Percentiles rank a stretch among this genome's conserved stretches.
phyloP scores from a whole-genome alignment of 139 green algal genomes.

The Closterium sp. region DNA sequence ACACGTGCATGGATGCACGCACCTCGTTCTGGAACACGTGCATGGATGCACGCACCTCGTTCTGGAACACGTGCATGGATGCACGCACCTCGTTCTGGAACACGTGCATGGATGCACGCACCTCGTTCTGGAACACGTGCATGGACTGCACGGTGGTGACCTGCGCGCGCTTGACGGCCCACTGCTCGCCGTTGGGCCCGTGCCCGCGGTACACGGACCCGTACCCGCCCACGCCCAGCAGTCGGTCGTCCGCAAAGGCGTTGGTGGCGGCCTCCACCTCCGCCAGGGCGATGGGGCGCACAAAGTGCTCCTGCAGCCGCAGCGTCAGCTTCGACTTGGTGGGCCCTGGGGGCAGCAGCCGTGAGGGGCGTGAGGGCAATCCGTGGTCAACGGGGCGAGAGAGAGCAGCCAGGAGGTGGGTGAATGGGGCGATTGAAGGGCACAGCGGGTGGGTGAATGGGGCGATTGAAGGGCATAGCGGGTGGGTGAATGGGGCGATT shows the following conservation, averaged over 20 bases:
- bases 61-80: neutral
- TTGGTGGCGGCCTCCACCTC: constrained; percentile 28
- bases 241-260: neutral
- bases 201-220: constrained; percentile 28
- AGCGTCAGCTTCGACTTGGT: neutral
- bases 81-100: neutral
- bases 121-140: neutral
- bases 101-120: neutral
- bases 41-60: neutral
- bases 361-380: too few species aligned
- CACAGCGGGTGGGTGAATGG: too few species aligned
- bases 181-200: constrained; percentile 10
- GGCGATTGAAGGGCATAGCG: too few species aligned
- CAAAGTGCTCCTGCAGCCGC: neutral
- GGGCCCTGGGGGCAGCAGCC: neutral
- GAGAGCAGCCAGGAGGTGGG: too few species aligned
- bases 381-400: too few species aligned
- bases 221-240: constrained; percentile 44
- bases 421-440: too few species aligned
- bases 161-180: constrained; percentile 22
- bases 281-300: neutral
- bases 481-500: too few species aligned
- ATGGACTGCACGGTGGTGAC: neutral
- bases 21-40: neutral
- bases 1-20: neutral